These are phyloP conservation scores for Pestalotiopsis fici DNA, from an alignment of 2,329 filamentous ascomycete species.

Conservation along the genomic window DNA sequence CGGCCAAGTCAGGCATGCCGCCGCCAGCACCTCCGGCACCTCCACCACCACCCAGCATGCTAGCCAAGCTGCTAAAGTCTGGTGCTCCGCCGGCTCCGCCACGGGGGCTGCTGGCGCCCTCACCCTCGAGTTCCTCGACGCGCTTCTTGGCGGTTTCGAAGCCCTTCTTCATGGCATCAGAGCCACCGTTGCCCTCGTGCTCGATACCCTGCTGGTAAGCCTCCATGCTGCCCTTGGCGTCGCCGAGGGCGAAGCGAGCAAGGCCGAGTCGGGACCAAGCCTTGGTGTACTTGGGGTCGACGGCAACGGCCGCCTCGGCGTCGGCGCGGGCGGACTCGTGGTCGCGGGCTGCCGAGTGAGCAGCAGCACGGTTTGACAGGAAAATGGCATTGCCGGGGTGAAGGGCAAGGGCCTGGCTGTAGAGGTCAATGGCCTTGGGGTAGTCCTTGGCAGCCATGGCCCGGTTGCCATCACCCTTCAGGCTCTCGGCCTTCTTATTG, in stretches of 20 bases:
- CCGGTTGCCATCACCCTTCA: constrained; percentile 90
- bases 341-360: constrained; percentile 81
- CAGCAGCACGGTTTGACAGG: constrained; percentile 95
- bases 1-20: constrained; percentile 84
- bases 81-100: constrained; percentile 65
- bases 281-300: constrained; percentile 94
- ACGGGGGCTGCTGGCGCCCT: constrained; percentile 48
- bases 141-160: constrained; percentile 89
- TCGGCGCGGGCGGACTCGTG: constrained; percentile 84
- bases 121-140: constrained; percentile 75
- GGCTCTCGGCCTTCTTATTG: constrained; percentile 79
- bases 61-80: constrained; percentile 68
- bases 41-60: constrained; percentile 65
- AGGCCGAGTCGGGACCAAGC: constrained; percentile 94
- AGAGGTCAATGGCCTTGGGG: constrained; percentile 75
- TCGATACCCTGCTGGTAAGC: constrained; percentile 93
- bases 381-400: constrained; percentile 90
- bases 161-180: constrained; percentile 96
- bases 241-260: constrained; percentile 87
- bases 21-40: constrained; percentile 62
- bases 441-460: constrained; percentile 97
- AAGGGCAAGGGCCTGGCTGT: constrained; percentile 82
- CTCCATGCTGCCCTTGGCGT: constrained; percentile 89
- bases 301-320: constrained; percentile 84
- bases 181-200: constrained; percentile 89